Conservation (phyloP, 306 rosid genomes). For the Oemleria cerasiformis region DNA sequence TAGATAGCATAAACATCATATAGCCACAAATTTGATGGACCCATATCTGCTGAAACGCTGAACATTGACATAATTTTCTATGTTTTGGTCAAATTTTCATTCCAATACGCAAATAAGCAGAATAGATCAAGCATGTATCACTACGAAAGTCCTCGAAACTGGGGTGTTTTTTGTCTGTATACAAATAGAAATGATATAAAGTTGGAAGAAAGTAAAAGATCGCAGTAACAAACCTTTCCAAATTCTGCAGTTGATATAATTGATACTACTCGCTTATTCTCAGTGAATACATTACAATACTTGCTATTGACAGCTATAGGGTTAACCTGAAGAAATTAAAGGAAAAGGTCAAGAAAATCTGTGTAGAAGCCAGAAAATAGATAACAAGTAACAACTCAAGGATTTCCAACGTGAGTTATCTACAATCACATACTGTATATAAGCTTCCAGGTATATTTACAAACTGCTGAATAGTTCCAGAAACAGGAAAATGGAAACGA, state of each 20-base stretch:
- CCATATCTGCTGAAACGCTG: background rate
- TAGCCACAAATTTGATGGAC: background rate
- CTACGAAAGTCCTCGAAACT: background rate
- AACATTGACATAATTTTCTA: background rate
- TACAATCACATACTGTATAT: slow-evolving; percentile 64
- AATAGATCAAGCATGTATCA: background rate
- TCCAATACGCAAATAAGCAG: background rate
- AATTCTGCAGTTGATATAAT: slow-evolving; percentile 68
- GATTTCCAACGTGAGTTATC: slow-evolving; percentile 6
- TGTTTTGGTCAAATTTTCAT: background rate
- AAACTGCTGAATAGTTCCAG: slow-evolving; percentile 71
- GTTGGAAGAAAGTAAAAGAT: slow-evolving; percentile 22
- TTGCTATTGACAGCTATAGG: slow-evolving; percentile 98
- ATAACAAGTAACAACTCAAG: slow-evolving; percentile 2
- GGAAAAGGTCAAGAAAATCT: background rate
- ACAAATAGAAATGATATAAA: slow-evolving; percentile 2
- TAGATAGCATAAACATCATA: no score
- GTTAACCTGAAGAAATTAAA: slow-evolving; percentile 55
- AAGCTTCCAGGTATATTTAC: slow-evolving; percentile 82
- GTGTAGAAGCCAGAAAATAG: background rate
- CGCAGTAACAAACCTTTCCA: slow-evolving; percentile 70
- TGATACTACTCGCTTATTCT: slow-evolving; percentile 88
- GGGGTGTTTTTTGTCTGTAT: background rate
- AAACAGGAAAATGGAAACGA: slow-evolving; percentile 85
- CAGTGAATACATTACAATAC: slow-evolving; percentile 95